A percentile compares a stretch with the other conserved stretches of the same genome.
Evolutionary conservation across 2,329 filamentous ascomycete genomes (phyloP).

Genomic region (Dryadomyces quercus-mongolicae): DNA sequence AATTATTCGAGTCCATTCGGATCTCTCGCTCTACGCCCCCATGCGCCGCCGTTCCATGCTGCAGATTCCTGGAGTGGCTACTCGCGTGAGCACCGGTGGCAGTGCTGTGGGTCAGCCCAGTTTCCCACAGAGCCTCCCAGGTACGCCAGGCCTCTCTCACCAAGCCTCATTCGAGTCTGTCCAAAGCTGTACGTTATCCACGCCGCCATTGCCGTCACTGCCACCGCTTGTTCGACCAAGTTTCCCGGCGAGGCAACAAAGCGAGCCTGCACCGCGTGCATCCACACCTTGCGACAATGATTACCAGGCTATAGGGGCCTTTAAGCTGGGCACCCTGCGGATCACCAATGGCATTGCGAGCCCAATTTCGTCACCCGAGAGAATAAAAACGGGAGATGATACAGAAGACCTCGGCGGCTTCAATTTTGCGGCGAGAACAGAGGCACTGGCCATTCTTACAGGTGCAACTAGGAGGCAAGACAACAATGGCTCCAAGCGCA

Average conservation of each 20-base stretch:
- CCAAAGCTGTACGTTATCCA: slow-evolving; percentile 13
- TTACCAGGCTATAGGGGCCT: slow-evolving; percentile 49
- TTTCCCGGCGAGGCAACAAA: neutral
- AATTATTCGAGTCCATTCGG: slow-evolving; percentile 31
- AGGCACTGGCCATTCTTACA: slow-evolving; percentile 6
- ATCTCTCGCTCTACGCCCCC: slow-evolving; percentile 33
- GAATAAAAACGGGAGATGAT: neutral
- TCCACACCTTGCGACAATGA: slow-evolving; percentile 40
- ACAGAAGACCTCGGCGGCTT: neutral
- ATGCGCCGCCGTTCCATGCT: slow-evolving; percentile 35
- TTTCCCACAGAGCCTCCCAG: slow-evolving; percentile 25
- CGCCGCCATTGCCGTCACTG: slow-evolving; percentile 2
- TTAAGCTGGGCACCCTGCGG: slow-evolving; percentile 49
- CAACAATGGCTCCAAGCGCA: neutral
- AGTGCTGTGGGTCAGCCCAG: slow-evolving; percentile 17
- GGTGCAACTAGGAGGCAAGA: neutral
- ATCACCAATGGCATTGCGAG: slow-evolving; percentile 48
- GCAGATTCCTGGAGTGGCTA: slow-evolving; percentile 37
- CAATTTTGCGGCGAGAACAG: slow-evolving; percentile 1
- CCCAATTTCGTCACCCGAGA: slow-evolving; percentile 23
- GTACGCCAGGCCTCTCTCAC: slow-evolving; percentile 25
- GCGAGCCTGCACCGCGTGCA: slow-evolving; percentile 21
- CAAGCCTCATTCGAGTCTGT: slow-evolving; percentile 27
- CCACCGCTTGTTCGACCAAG: slow-evolving; percentile 2
- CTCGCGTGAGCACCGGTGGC: slow-evolving; percentile 21